Evolutionary conservation across 2,329 filamentous ascomycete genomes (phyloP), one percentile per base, ranked within the genome.

Genomic region (Talaromyces sp.): DNA sequence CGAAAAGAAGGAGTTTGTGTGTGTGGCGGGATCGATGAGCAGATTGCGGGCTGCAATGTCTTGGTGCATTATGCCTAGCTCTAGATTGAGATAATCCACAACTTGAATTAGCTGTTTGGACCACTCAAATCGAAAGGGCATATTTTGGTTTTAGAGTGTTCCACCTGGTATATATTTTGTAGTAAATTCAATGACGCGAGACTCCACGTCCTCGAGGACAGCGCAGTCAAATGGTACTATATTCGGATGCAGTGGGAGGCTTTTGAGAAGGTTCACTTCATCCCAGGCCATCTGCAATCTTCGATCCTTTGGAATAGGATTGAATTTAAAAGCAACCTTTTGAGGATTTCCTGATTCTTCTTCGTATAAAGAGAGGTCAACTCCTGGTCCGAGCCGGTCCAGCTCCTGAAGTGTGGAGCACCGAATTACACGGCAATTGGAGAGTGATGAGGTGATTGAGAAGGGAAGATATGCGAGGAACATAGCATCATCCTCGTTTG

Each of bases 31-130:
- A 65, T 75, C 71, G 63, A 75, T 65, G 36, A 76, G 67, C 2
- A 75, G 68, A 67, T 75, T 76, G 11, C 71, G 69, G 11, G 71
- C 72, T 58, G 72, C 70, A 64, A 76, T 72, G 56, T 76, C 72
- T 70, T 76, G 72, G 69, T 77, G 70, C 65, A 73, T 74, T 51
- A 76, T 72, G 5, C 73, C 73, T 8, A 73, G 61, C 5, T 63
- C 51, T 25, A 56, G 61, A 34, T 56, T 56, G 5, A 63, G 49
- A 49, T 71, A 73, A 67, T 73, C 70, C 36, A 74, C 68, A 15
- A 71, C 17, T 63, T 69, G 45, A 19, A 65, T 71, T 54, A 72
- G 70, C 54, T 73, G 69, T 59, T 70, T 36, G 5, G 72, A 11
- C 71, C 68, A 73, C 47, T 73, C 67, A 61, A 73, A 72, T 66